A percentile compares a stretch with the other conserved stretches of the same genome.
These are phyloP conservation scores for Boletus hoseneyae DNA, from an alignment of 1,284 basidiomycete genomes.

Conservation along the genomic window DNA sequence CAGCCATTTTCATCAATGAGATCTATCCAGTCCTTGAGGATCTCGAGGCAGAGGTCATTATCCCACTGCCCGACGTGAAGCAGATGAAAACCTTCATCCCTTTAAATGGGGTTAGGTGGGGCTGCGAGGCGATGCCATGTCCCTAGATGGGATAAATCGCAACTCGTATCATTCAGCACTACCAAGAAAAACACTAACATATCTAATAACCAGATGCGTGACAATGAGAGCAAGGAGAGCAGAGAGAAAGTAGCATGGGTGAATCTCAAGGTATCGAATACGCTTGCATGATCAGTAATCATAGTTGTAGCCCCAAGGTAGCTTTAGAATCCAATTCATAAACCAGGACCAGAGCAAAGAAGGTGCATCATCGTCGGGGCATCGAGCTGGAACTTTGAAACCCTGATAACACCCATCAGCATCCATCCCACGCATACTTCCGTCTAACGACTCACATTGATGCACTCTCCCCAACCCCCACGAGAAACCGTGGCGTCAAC, in stretches of 20 bases:
- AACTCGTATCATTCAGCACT: too few relatives aligned
- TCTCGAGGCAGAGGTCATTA: constrained; percentile 86
- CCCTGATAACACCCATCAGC: constrained; percentile 22
- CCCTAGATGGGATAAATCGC: too few relatives aligned
- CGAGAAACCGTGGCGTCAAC: constrained; percentile 68
- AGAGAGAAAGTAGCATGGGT: too few relatives aligned
- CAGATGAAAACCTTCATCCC: constrained; percentile 96
- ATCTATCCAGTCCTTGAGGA: constrained; percentile 85
- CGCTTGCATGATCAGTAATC: too few relatives aligned
- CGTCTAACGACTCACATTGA: constrained; percentile 41
- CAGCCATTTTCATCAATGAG: constrained; percentile 92
- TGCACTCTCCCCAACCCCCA: constrained; percentile 83
- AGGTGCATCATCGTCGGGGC: constrained; percentile 1
- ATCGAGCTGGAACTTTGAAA: constrained; percentile 25
- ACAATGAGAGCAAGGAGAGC: too few relatives aligned
- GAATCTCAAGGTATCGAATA: too few relatives aligned
- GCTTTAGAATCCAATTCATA: too few relatives aligned
- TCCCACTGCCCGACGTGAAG: constrained; percentile 91
- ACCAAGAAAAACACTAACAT: too few relatives aligned
- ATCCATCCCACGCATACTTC: too few relatives aligned
- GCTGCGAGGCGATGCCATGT: neutral
- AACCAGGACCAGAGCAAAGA: too few relatives aligned
- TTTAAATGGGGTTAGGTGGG: constrained; percentile 27
- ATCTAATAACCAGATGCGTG: too few relatives aligned
- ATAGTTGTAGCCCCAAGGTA: too few relatives aligned